Conservation (phyloP, 148 eudicot species). For the Pouteria glomerata region DNA sequence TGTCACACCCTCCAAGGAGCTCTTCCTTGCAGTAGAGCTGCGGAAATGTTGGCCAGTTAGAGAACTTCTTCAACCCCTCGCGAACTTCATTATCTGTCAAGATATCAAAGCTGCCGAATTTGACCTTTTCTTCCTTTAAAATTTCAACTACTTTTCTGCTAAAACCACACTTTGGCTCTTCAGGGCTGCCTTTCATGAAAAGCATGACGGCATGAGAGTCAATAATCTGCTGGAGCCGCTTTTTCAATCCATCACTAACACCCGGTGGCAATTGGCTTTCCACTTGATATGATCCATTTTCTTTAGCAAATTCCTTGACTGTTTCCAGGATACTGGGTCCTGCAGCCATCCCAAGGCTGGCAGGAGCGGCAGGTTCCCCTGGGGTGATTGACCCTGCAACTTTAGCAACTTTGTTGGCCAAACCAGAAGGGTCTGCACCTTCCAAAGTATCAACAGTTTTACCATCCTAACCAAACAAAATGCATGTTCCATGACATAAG, state of each 20-base stretch:
- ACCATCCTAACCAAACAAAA: conserved; percentile 51
- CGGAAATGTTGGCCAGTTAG: conserved; percentile 98
- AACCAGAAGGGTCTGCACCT: conserved; percentile 90
- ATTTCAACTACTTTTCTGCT: conserved; percentile 80
- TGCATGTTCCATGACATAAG: background rate
- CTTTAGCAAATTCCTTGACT: conserved; percentile 55
- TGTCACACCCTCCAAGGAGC: conserved; percentile 89
- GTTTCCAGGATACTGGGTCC: conserved; percentile 77
- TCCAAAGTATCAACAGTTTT: conserved; percentile 83
- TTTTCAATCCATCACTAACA: conserved; percentile 32
- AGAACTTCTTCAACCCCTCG: conserved; percentile 88
- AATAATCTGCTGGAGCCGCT: conserved; percentile 53
- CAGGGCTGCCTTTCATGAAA: conserved; percentile 94
- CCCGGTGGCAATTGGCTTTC: conserved; percentile 26
- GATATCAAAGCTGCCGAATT: conserved; percentile 90
- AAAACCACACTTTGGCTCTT: conserved; percentile 85
- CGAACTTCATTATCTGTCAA: conserved; percentile 62
- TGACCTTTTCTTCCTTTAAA: conserved; percentile 65
- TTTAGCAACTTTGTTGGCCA: conserved; percentile 92
- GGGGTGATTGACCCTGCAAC: conserved; percentile 61
- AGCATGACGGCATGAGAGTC: conserved; percentile 74
- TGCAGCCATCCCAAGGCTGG: conserved; percentile 92
- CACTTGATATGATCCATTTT: conserved; percentile 32
- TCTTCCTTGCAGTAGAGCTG: conserved; percentile 94
- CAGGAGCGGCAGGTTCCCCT: conserved; percentile 83